phyloP scores from a whole-genome alignment of 1,139 yeast genomes.

The Debaryomyces subglobosus region DNA sequence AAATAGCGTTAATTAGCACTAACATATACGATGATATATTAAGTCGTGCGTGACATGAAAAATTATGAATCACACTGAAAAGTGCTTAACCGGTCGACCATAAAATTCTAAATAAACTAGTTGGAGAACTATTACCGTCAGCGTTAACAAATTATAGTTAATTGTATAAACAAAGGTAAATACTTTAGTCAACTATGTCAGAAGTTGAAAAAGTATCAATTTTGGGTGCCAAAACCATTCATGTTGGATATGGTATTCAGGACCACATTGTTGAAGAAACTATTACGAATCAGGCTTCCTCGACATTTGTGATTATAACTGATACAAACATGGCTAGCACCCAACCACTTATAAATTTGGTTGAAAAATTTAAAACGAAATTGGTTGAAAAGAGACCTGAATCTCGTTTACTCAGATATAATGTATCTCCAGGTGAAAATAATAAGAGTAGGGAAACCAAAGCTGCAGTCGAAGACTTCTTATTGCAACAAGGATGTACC shows the following conservation, averaged over 20 bases:
- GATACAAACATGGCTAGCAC: conserved; percentile 80
- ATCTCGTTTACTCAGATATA: conserved; percentile 71
- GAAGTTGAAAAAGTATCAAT: conserved; percentile 61
- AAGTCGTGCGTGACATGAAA: conserved; percentile 8
- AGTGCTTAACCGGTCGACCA: conserved; percentile 4
- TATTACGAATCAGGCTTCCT: conserved; percentile 65
- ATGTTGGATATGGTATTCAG: conserved; percentile 85
- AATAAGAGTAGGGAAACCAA: conserved; percentile 87
- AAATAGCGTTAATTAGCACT: not conserved
- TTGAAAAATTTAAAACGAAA: conserved; percentile 33
- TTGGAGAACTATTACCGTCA: not conserved
- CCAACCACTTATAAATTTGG: conserved; percentile 55
- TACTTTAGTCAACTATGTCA: conserved; percentile 22
- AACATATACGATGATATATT: not conserved
- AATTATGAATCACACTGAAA: conserved; percentile 6
- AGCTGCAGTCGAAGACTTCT: conserved; percentile 90
- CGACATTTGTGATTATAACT: conserved; percentile 90
- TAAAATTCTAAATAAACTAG: not conserved
- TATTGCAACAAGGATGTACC: conserved; percentile 86
- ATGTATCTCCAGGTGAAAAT: conserved; percentile 91
- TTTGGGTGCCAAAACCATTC: conserved; percentile 83
- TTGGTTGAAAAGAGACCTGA: conserved; percentile 37
- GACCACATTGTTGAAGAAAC: conserved; percentile 75
- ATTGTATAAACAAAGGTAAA: conserved; percentile 1
- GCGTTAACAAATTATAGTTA: conserved; percentile 1